Base-by-base conservation (phyloP, 768 basidiomycete genomes). In the Kondoa subrosea region DNA sequence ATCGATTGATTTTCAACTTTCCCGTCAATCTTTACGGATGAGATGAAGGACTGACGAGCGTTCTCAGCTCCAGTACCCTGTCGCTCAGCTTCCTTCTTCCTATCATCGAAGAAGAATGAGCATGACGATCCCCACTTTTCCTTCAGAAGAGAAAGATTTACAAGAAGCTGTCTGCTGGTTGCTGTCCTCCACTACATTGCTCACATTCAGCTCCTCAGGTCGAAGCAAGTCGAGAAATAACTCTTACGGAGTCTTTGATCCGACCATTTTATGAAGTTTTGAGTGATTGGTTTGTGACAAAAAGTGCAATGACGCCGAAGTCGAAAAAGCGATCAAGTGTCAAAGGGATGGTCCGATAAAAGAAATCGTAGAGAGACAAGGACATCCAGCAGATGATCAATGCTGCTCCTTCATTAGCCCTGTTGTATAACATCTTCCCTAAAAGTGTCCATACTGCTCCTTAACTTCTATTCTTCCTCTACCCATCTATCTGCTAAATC, bases 401-500 rank as follows among this genome's bases (percentile, higher is more conserved):
- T 50, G 12, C 40, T 21, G 8, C 40, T 50, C 40, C 40, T 8
- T 50, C 40, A 8, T 8, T 8, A 50, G 12, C 40, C 21, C 40
- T 50, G 40, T 8, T 50, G 21, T 8, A 50, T 21, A 8, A 8
- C 8, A 50, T 21, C 12, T 21, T 50, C 40, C 21, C 40, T 8
- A n/a, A n/a, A n/a, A n/a, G n/a, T n/a, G n/a, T n/a, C n/a, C n/a
- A n/a, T n/a, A n/a, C n/a, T 56, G 56, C 56, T 15, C 4, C 25
- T 26, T 14, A 25, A 4, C 4, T 17, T 8, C 61, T 57, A 74
- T 56, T 74, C 73, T 3, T 62, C 66, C 25, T 64, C 67, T 16
- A 72, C 71, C 71, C 67, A 72, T 30, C 29, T 34, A 31, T 72
- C 65, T 0, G 73, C 73, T 15, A 72, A 30, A 26, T 69, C 70